phyloP scores from a whole-genome alignment of 2,329 filamentous ascomycete genomes.

The Samsoniella hepiali region DNA sequence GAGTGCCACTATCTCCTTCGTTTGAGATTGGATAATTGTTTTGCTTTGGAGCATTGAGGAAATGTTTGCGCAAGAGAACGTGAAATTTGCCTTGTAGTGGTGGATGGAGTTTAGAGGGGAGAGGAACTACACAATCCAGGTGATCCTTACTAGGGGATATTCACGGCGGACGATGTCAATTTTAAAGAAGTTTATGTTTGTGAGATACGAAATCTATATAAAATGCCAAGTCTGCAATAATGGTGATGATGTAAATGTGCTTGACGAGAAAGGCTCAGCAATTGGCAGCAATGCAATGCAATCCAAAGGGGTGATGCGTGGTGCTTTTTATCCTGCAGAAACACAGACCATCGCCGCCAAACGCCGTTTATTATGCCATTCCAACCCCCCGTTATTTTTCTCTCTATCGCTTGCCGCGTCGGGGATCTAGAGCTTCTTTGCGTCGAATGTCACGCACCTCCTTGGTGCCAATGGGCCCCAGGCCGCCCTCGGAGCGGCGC shows the following conservation, averaged over 20 bases:
- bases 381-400: not conserved
- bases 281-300: not conserved
- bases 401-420: constrained; percentile 32
- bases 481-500: constrained; percentile 73
- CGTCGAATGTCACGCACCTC: constrained; percentile 83
- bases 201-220: not conserved
- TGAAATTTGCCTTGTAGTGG: not conserved
- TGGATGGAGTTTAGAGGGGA: constrained; percentile 1
- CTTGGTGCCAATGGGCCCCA: constrained; percentile 86
- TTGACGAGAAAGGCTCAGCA: not conserved
- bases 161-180: not conserved
- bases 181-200: not conserved
- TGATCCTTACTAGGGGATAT: not conserved
- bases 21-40: not conserved
- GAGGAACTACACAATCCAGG: not conserved
- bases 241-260: not conserved
- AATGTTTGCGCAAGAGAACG: not conserved
- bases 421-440: constrained; percentile 77
- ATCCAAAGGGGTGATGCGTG: not conserved
- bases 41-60: not conserved
- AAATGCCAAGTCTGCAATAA: not conserved
- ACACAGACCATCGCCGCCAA: not conserved
- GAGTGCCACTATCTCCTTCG: not conserved
- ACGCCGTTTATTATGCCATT: not conserved
- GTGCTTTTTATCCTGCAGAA: not conserved